Evolutionary conservation across 2,329 filamentous ascomycete species (phyloP), one percentile per base, ranked within the genome.

Genomic region (Xylariomycetidae sp.): DNA sequence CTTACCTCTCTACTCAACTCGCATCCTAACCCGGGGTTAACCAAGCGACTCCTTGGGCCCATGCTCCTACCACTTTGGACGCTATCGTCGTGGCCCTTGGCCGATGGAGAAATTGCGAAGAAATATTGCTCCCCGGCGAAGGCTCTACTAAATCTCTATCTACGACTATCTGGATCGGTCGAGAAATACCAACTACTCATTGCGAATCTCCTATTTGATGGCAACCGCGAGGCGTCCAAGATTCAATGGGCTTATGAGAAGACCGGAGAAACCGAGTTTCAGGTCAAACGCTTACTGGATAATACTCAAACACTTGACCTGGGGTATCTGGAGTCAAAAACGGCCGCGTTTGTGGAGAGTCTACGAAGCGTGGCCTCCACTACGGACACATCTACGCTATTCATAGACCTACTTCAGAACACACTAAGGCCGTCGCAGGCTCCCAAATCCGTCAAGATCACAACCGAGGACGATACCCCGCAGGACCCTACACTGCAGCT

Each of bases 21-120:
- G 0, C 82, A 82, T 48, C 80, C 80, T 0, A 81, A 84, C 35
- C 76, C 80, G 0, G 79, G 79, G 0, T 58, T 86, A 8, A 73
- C 78, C 27, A 78, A 70, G 42, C 66, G 82, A 31, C 61, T 87
- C 1, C 56, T 85, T 3, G 61, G 64, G 3, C 75, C 75, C 1
- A 50, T 85, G 3, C 46, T 83, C 3, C 56, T 78, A 4, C 72
- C 80, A 2, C 59, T 87, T 0, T 87, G 82, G 82, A 64, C 70
- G 2, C 51, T 86, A 12, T 62, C 73, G 1, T 73, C 72, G 5
- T 77, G 76, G 67, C 48, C 58, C 1, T 54, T 53, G 6, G 44
- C 61, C 4, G 47, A 57, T 6, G 31, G 53, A 1, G 41, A 50
- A 2, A 49, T 58, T 5, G 58, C 64, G 13, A 56, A 64, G 16